Conservation (phyloP, 768 basidiomycete species). For the Cyathus striatus region DNA sequence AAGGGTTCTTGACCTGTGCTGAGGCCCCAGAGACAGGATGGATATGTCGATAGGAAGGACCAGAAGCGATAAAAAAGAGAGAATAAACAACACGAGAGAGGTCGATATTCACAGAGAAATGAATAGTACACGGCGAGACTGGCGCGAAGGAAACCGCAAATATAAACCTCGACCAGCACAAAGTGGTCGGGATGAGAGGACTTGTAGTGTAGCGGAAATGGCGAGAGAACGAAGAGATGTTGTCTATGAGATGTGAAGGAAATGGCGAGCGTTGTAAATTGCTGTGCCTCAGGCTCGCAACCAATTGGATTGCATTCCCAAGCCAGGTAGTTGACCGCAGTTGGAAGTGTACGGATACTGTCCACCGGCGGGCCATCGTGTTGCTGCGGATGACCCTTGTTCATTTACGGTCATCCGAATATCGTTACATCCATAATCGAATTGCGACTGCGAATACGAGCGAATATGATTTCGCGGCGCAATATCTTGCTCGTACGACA, state of each 20-base stretch:
- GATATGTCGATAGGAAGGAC: slow-evolving; percentile 47
- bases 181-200: slow-evolving; percentile 15
- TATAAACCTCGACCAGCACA: slow-evolving; percentile 19
- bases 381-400: slow-evolving; percentile 26
- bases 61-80: slow-evolving; percentile 22
- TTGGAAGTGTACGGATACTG: slow-evolving; percentile 39
- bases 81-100: slow-evolving; percentile 18
- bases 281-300: slow-evolving; percentile 10
- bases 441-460: slow-evolving; percentile 56
- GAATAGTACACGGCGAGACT: slow-evolving; percentile 22
- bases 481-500: slow-evolving; percentile 48
- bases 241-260: slow-evolving; percentile 1
- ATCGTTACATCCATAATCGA: slow-evolving; percentile 48
- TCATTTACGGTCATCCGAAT: slow-evolving; percentile 38
- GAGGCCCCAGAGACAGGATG: slow-evolving; percentile 49
- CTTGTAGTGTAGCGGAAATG: slow-evolving; percentile 5
- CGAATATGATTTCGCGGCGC: slow-evolving; percentile 45
- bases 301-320: slow-evolving; percentile 37
- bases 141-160: slow-evolving; percentile 14
- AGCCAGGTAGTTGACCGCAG: slow-evolving; percentile 34
- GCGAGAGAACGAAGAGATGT: slow-evolving; percentile 15
- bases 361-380: slow-evolving; percentile 37
- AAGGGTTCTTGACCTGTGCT: slow-evolving; percentile 16
- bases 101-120: slow-evolving; percentile 26
- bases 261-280: slow-evolving; percentile 8